Percentiles rank a stretch among this genome's conserved stretches.
These are phyloP conservation scores for Cryoendolithus antarcticus DNA, from an alignment of 2,329 filamentous ascomycete genomes.

Conservation along the genomic window DNA sequence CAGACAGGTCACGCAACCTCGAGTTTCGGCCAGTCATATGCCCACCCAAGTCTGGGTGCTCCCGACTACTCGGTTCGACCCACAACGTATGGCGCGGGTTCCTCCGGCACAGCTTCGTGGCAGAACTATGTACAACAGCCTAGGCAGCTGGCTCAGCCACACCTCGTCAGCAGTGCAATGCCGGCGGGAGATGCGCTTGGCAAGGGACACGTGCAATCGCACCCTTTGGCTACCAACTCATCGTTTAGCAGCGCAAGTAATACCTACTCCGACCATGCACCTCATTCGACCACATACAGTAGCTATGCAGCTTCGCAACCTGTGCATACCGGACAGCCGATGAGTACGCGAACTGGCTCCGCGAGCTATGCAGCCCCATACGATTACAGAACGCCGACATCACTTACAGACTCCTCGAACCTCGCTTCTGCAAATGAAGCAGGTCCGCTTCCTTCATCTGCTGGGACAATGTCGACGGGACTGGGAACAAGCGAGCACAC, in stretches of 20 bases:
- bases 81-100: neutral
- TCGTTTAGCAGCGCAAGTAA: constrained; percentile 5
- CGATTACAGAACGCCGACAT: constrained; percentile 5
- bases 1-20: constrained; percentile 3
- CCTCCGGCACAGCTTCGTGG: neutral
- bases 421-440: constrained; percentile 4
- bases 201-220: too few species aligned
- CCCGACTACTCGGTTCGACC: constrained; percentile 3
- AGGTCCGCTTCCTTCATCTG: constrained; percentile 3
- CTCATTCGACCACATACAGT: constrained; percentile 6
- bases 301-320: constrained; percentile 2
- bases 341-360: constrained; percentile 6
- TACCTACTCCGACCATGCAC: constrained; percentile 3
- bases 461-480: constrained; percentile 3
- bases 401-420: constrained; percentile 4
- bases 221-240: constrained; percentile 4
- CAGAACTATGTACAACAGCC: constrained; percentile 6
- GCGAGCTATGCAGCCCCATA: constrained; percentile 3
- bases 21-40: constrained; percentile 2
- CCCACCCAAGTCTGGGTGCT: constrained; percentile 1
- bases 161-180: too few species aligned
- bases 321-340: constrained; percentile 1
- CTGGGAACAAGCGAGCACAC: constrained; percentile 4
- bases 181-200: too few species aligned
- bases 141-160: constrained; percentile 1